Evolutionary conservation across 306 rosid genomes (phyloP).

Genomic region (Pachyrhizus erosus): DNA sequence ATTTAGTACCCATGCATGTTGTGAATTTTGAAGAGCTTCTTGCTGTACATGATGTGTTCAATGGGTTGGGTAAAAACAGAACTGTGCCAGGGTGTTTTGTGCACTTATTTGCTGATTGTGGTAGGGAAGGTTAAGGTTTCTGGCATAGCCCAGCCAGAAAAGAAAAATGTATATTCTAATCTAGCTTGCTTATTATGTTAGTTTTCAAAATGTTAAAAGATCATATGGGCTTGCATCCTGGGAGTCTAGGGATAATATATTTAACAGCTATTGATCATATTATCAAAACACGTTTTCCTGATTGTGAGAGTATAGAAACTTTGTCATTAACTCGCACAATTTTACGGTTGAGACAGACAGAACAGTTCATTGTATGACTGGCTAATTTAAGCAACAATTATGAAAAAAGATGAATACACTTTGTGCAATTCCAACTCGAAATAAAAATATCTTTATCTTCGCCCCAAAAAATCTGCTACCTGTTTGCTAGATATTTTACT

Average conservation of each 20-base stretch:
- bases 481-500: not conserved
- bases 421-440: not conserved
- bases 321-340: not conserved
- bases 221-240: constrained; percentile 5
- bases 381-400: not conserved
- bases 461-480: not conserved
- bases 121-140: constrained; percentile 8
- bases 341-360: not conserved
- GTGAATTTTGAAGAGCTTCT: constrained; percentile 44
- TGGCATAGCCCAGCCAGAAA: constrained; percentile 19
- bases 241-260: not conserved
- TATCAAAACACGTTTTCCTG: not conserved
- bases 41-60: constrained; percentile 38
- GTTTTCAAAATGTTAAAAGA: not conserved
- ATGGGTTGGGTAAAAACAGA: constrained; percentile 14
- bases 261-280: constrained; percentile 23
- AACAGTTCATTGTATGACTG: not conserved
- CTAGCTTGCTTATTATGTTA: constrained; percentile 19
- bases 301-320: not conserved
- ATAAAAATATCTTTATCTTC: not conserved
- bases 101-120: not conserved
- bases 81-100: constrained; percentile 19
- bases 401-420: constrained; percentile 2
- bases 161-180: constrained; percentile 38
- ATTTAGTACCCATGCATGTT: constrained; percentile 35